Percentiles rank a stretch among this genome's conserved stretches.
Conservation (phyloP, 1,139 yeast species). For the Hansenula lynferdii region DNA sequence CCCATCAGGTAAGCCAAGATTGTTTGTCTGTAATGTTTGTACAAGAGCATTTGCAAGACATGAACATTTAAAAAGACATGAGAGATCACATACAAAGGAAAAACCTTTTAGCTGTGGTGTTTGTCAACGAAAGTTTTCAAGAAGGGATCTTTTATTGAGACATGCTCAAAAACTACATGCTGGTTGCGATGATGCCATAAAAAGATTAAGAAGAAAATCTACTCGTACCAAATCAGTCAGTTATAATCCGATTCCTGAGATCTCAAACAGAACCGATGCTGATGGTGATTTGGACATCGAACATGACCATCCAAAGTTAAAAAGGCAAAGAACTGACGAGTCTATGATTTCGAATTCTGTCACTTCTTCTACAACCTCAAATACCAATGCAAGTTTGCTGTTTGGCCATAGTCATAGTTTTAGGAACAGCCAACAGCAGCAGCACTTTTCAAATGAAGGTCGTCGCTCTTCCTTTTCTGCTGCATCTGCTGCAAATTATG, state of each 20-base stretch:
- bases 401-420: not conserved
- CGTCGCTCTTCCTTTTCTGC: constrained; percentile 76
- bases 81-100: constrained; percentile 77
- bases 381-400: not conserved
- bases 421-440: not conserved
- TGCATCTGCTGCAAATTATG: constrained; percentile 68
- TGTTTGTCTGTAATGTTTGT: constrained; percentile 66
- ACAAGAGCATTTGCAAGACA: constrained; percentile 78
- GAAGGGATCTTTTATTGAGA: constrained; percentile 66
- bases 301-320: no score
- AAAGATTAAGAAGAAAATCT: constrained; percentile 23
- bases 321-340: not conserved
- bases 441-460: constrained; percentile 4
- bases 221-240: constrained; percentile 17
- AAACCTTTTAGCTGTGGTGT: constrained; percentile 79
- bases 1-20: constrained; percentile 74
- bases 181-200: constrained; percentile 29
- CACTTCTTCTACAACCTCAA: not conserved
- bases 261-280: no score
- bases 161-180: constrained; percentile 77
- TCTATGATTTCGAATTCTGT: not conserved
- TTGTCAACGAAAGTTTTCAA: constrained; percentile 65
- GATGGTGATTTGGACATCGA: constrained; percentile 2
- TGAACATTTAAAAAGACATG: constrained; percentile 73
- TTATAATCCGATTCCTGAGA: no score